These are phyloP conservation scores for Chenopodium suecicum DNA, from an alignment of 148 eudicot genomes.

Conservation along the genomic window DNA sequence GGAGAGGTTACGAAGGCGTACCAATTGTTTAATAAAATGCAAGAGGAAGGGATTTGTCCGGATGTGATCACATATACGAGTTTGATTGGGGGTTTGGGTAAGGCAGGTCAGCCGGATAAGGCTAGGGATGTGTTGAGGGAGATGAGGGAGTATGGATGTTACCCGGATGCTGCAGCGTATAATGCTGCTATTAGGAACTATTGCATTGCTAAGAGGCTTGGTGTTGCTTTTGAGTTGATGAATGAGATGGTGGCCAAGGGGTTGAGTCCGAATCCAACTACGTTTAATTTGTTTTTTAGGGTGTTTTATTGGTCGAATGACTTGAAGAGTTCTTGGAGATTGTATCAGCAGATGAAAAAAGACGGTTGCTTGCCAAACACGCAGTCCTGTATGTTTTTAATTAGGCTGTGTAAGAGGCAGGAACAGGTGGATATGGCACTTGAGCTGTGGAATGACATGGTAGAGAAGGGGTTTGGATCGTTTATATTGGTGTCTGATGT, in stretches of 20 bases:
- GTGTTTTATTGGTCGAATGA: constrained; percentile 74
- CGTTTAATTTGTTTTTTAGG: constrained; percentile 74
- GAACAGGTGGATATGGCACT: constrained; percentile 82
- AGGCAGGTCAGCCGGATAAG: constrained; percentile 85
- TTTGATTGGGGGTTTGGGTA: constrained; percentile 86
- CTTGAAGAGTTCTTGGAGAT: constrained; percentile 64
- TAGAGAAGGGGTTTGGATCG: constrained; percentile 84
- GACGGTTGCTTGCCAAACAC: constrained; percentile 76
- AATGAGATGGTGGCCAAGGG: constrained; percentile 70
- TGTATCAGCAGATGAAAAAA: constrained; percentile 70
- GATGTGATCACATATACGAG: constrained; percentile 85
- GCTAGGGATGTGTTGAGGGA: constrained; percentile 68
- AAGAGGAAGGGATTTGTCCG: constrained; percentile 48
- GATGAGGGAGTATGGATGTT: constrained; percentile 77
- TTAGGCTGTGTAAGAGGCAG: constrained; percentile 66
- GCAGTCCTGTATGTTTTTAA: constrained; percentile 81
- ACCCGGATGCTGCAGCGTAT: constrained; percentile 83
- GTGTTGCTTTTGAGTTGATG: constrained; percentile 55
- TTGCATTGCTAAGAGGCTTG: constrained; percentile 79
- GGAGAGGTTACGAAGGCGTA: constrained; percentile 64
- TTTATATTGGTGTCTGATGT: constrained; percentile 69
- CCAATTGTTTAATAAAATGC: constrained; percentile 55
- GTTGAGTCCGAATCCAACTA: constrained; percentile 71
- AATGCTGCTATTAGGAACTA: constrained; percentile 77
- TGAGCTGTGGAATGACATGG: constrained; percentile 90